These are phyloP conservation scores for Citrus inodora DNA, from an alignment of 345 rosid species.

Conservation along the genomic window DNA sequence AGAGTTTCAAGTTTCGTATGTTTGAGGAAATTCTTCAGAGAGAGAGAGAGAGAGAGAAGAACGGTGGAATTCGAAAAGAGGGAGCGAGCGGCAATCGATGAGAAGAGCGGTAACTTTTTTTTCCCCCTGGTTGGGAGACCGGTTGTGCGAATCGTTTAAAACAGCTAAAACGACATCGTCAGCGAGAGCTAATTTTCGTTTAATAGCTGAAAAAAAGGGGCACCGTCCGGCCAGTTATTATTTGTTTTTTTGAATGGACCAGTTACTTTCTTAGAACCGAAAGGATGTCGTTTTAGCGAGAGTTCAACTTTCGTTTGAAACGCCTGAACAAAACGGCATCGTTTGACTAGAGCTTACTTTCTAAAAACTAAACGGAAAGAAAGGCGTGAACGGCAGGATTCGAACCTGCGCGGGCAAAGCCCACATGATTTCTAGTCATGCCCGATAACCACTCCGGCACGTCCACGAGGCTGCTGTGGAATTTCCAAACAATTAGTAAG, in stretches of 20 bases:
- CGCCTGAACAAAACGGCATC: too few species aligned
- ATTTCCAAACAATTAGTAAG: fast-evolving
- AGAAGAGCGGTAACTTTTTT: neutral
- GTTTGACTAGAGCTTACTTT: too few species aligned
- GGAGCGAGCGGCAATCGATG: conserved; percentile 21
- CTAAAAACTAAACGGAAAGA: too few species aligned
- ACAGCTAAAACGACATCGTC: neutral
- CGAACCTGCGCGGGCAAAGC: conserved; percentile 95
- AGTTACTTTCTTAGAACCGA: too few species aligned
- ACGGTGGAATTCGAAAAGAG: conserved; percentile 17
- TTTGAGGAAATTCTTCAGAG: neutral
- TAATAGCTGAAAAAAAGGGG: too few species aligned
- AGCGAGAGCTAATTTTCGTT: too few species aligned
- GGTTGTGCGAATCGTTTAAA: too few species aligned
- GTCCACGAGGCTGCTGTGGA: conserved; percentile 26
- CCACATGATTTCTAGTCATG: conserved; percentile 98
- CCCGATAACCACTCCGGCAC: conserved; percentile 98
- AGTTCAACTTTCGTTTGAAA: too few species aligned
- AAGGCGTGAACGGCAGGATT: conserved; percentile 63
- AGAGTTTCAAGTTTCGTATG: neutral
- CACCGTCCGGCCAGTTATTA: too few species aligned
- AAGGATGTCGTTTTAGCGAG: too few species aligned
- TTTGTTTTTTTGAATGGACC: too few species aligned
- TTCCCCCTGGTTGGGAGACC: neutral
- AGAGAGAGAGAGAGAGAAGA: neutral